Percentiles rank a stretch among this genome's conserved stretches.
These are phyloP conservation scores for Aspergillus sclerotioniger DNA, from an alignment of 495 filamentous ascomycete species.

Conservation along the genomic window DNA sequence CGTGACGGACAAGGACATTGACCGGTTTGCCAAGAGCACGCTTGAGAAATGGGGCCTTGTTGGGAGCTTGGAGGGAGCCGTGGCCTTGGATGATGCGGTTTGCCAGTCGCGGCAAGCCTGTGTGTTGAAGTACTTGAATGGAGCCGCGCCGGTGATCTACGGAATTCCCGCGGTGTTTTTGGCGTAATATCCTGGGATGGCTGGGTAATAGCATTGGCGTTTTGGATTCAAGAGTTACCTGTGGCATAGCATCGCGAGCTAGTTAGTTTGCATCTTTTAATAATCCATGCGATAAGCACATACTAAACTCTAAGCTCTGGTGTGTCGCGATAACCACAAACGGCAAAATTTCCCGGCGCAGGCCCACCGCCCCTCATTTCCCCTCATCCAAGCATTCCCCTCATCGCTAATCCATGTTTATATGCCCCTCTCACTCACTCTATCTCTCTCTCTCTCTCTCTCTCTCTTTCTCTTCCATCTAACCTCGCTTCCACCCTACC, in stretches of 20 bases:
- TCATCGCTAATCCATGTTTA: conserved; percentile 12
- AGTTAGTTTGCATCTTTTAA: background rate
- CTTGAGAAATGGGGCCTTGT: conserved; percentile 87
- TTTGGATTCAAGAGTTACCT: background rate
- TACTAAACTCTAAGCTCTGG: background rate
- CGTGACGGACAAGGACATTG: conserved; percentile 94
- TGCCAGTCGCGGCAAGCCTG: conserved; percentile 69
- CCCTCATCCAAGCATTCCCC: conserved; percentile 18
- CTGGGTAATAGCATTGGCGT: conserved; percentile 1
- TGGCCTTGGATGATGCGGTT: conserved; percentile 73
- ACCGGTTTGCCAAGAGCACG: conserved; percentile 74
- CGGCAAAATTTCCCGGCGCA: conserved; percentile 4
- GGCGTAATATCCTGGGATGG: conserved; percentile 29
- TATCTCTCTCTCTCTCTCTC: conserved; percentile 5
- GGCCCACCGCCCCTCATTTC: conserved; percentile 21
- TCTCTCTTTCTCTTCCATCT: conserved; percentile 3
- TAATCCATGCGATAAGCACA: background rate
- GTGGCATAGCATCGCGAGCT: background rate
- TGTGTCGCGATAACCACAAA: background rate
- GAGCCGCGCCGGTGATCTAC: conserved; percentile 89
- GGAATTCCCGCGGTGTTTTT: conserved; percentile 84
- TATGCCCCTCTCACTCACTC: background rate
- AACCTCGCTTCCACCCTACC: background rate
- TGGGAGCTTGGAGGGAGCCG: conserved; percentile 10
- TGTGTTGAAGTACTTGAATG: conserved; percentile 85